Conservation (phyloP, 2,329 filamentous ascomycete genomes). For the Fusarium succisae region DNA sequence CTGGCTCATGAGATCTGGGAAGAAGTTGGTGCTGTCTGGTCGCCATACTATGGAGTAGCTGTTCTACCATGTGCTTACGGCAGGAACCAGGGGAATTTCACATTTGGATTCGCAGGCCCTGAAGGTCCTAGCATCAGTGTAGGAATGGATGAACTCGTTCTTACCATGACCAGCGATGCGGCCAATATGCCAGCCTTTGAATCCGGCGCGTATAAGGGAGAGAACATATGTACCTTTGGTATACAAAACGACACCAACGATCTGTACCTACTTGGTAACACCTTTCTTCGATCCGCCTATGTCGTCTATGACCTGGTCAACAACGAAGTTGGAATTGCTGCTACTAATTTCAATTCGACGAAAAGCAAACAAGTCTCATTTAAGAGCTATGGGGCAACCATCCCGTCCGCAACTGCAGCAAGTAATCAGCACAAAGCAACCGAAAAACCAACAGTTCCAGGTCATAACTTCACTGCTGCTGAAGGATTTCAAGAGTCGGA, state of each 20-base stretch:
- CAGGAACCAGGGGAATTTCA: constrained; percentile 58
- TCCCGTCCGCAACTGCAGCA: constrained; percentile 60
- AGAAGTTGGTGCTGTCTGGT: constrained; percentile 63
- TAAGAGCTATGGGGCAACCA: constrained; percentile 57
- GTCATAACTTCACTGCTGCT: constrained; percentile 42
- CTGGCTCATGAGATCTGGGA: constrained; percentile 63
- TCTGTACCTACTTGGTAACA: constrained; percentile 64
- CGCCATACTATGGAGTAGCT: constrained; percentile 48
- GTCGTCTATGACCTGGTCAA: constrained; percentile 69
- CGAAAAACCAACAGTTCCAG: constrained; percentile 24
- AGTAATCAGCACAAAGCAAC: constrained; percentile 50
- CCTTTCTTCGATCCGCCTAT: constrained; percentile 68
- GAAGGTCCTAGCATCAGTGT: constrained; percentile 61
- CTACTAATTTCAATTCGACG: constrained; percentile 65
- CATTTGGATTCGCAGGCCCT: constrained; percentile 62
- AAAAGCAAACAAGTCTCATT: constrained; percentile 61
- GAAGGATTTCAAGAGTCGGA: constrained; percentile 45
- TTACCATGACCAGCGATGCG: constrained; percentile 52
- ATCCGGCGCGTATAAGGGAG: constrained; percentile 54
- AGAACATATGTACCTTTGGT: constrained; percentile 64
- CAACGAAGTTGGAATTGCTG: constrained; percentile 64
- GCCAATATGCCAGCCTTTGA: constrained; percentile 48
- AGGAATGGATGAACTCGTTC: constrained; percentile 65
- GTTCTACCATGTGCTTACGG: constrained; percentile 62
- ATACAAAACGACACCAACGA: constrained; percentile 59